A percentile compares a stretch with the other conserved stretches of the same genome.
Conservation (phyloP, 2,329 filamentous ascomycete genomes). For the Alternaria brassicae region DNA sequence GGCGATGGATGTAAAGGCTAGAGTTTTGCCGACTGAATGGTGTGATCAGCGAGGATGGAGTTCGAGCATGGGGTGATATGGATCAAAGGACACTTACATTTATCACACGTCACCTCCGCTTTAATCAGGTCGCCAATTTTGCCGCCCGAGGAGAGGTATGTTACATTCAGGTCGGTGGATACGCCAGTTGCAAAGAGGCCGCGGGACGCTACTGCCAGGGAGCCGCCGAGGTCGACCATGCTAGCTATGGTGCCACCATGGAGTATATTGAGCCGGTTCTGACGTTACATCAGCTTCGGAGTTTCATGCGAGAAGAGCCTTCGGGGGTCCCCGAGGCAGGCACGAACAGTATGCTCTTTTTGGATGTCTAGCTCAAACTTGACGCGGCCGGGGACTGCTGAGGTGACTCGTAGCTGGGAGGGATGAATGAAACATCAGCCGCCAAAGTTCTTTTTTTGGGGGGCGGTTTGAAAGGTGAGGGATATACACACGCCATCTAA, state of each 20-base stretch:
- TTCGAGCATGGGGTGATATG: neutral
- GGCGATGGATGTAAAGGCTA: slow-evolving; percentile 68
- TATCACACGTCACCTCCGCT: slow-evolving; percentile 70
- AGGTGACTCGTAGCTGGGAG: slow-evolving; percentile 69
- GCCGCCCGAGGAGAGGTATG: slow-evolving; percentile 69
- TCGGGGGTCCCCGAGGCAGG: neutral
- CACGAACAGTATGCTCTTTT: slow-evolving; percentile 73
- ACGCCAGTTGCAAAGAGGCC: slow-evolving; percentile 72
- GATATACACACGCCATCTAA: slow-evolving; percentile 53
- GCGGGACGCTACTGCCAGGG: slow-evolving; percentile 69
- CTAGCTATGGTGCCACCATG: slow-evolving; percentile 82
- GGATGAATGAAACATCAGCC: neutral
- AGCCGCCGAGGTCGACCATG: slow-evolving; percentile 73
- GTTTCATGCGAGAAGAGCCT: neutral
- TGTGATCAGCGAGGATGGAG: neutral
- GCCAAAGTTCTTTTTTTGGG: too few species aligned
- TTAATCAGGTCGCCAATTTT: slow-evolving; percentile 67
- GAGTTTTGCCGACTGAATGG: slow-evolving; percentile 66
- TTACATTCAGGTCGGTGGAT: slow-evolving; percentile 71
- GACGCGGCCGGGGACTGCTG: slow-evolving; percentile 70
- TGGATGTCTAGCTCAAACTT: slow-evolving; percentile 78
- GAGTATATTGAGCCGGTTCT: slow-evolving; percentile 79
- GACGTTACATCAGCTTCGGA: neutral
- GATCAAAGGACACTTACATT: slow-evolving; percentile 56
- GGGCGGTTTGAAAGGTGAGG: too few species aligned